A percentile compares a stretch with the other conserved stretches of the same genome.
Conservation (phyloP, 2,329 filamentous ascomycete genomes). For the Colletotrichum scovillei region DNA sequence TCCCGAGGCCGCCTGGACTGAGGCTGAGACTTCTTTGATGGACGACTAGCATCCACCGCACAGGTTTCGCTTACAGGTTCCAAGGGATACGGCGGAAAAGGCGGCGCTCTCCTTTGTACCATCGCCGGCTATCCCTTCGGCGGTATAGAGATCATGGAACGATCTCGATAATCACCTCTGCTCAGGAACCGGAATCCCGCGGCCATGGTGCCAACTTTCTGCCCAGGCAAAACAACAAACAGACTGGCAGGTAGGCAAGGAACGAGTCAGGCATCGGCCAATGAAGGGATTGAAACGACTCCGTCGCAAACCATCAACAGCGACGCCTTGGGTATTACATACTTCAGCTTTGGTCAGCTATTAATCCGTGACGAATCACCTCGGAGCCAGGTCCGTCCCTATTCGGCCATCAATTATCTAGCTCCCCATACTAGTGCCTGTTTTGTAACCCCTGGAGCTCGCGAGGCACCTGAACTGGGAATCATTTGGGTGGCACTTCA, state of each 20-base stretch:
- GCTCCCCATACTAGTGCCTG: slow-evolving; percentile 15
- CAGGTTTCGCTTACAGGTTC: neutral
- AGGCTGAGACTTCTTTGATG: neutral
- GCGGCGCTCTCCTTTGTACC: neutral
- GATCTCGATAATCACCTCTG: neutral
- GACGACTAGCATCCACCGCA: neutral
- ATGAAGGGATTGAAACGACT: neutral
- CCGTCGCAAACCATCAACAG: neutral
- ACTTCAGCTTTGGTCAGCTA: slow-evolving; percentile 26
- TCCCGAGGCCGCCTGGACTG: neutral
- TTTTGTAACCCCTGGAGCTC: slow-evolving; percentile 30
- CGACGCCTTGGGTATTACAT: neutral
- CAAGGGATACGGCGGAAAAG: neutral
- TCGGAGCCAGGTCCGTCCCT: slow-evolving; percentile 33
- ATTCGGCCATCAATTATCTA: slow-evolving; percentile 27
- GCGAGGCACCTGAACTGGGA: slow-evolving; percentile 28
- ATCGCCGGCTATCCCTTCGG: too few species aligned
- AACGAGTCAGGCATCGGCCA: neutral
- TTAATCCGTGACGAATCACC: slow-evolving; percentile 1
- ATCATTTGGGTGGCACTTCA: slow-evolving; percentile 22
- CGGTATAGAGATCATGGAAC: neutral
- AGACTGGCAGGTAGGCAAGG: neutral
- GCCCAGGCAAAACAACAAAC: neutral
- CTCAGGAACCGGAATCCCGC: slow-evolving; percentile 1
- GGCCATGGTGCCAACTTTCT: neutral